Percentiles rank a stretch among this genome's conserved stretches.
These are phyloP conservation scores for Pseudocercospora cruenta DNA, from an alignment of 2,329 filamentous ascomycete genomes.

Conservation along the genomic window DNA sequence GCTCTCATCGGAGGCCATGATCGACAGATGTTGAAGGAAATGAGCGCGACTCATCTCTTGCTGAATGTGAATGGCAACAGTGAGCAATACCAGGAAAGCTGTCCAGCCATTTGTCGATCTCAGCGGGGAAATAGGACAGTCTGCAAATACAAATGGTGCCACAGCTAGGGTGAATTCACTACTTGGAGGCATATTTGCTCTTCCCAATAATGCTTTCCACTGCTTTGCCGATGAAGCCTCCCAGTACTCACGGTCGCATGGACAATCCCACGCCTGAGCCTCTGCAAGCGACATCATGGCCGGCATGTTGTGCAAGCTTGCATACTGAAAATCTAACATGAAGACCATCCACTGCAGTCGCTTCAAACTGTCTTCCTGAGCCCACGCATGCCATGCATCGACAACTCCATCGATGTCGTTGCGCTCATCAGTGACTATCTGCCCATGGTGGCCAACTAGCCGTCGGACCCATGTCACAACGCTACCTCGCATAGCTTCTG, in stretches of 20 bases:
- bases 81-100: background rate
- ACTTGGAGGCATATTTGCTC: background rate
- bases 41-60: background rate
- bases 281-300: background rate
- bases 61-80: background rate
- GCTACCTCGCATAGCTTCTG: conserved; percentile 1
- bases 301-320: background rate
- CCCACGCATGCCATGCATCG: background rate
- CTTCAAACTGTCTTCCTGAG: background rate
- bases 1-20: background rate
- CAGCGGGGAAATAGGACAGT: background rate
- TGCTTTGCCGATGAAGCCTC: background rate
- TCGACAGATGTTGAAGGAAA: background rate
- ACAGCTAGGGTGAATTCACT: background rate
- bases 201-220: background rate
- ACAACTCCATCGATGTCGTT: background rate
- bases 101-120: background rate
- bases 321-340: background rate
- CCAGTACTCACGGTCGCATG: conserved; percentile 1
- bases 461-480: conserved; percentile 1
- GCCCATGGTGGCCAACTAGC: background rate
- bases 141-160: background rate
- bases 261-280: background rate
- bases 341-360: background rate
- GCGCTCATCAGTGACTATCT: background rate